These are phyloP conservation scores for Wickerhamomyces bisporus DNA, from an alignment of 805 yeast genomes.

Conservation along the genomic window DNA sequence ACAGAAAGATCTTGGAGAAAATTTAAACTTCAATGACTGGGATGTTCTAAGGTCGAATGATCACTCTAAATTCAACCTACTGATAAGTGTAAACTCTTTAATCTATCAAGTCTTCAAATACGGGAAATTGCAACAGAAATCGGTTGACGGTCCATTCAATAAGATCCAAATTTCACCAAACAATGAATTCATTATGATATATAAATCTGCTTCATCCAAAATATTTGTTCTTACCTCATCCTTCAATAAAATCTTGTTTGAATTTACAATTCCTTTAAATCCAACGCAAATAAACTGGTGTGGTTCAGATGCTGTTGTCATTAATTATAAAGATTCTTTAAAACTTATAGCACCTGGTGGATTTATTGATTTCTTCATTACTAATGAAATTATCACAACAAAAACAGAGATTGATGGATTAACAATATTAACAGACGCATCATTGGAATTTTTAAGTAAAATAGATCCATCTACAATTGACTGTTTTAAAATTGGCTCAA, in stretches of 20 bases:
- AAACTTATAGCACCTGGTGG: slow-evolving; percentile 69
- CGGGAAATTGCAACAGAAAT: slow-evolving; percentile 21
- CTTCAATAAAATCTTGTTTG: slow-evolving; percentile 21
- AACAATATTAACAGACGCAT: slow-evolving; percentile 48
- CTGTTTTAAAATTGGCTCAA: slow-evolving; percentile 77
- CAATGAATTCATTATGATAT: slow-evolving; percentile 49
- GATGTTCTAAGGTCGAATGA: slow-evolving; percentile 15
- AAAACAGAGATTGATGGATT: slow-evolving; percentile 65
- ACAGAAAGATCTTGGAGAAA: slow-evolving; percentile 2
- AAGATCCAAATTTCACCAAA: slow-evolving; percentile 46
- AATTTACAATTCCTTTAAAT: slow-evolving; percentile 20
- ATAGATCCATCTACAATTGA: slow-evolving; percentile 55
- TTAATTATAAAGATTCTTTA: slow-evolving; percentile 56
- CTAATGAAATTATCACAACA: slow-evolving; percentile 34
- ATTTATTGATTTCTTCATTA: slow-evolving; percentile 45
- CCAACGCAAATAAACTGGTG: slow-evolving; percentile 71
- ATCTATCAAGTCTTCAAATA: slow-evolving; percentile 7
- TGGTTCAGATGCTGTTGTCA: slow-evolving; percentile 73
- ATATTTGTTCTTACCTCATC: slow-evolving; percentile 47
- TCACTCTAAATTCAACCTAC: slow-evolving; percentile 12
- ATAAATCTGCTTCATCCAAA: slow-evolving; percentile 32
- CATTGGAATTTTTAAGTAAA: slow-evolving; percentile 56
- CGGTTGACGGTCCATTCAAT: slow-evolving; percentile 44
- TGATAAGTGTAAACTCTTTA: slow-evolving; percentile 8
- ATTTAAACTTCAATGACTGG: slow-evolving; percentile 14